A percentile compares a stretch with the other conserved stretches of the same genome.
These are phyloP conservation scores for Pugionium cornutum DNA, from an alignment of 345 rosid genomes.

Conservation along the genomic window DNA sequence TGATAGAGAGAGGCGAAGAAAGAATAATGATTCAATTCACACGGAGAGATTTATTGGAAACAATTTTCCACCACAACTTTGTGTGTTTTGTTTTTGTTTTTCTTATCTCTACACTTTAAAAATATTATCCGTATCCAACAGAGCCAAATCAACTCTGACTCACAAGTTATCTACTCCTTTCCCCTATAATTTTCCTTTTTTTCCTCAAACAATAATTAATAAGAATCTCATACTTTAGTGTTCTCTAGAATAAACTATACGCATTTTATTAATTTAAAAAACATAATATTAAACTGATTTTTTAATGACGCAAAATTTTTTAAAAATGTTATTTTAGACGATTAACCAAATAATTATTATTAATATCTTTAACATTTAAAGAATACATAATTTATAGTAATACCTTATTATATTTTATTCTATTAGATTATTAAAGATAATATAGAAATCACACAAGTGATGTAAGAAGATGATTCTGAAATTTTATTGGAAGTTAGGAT, in stretches of 20 bases:
- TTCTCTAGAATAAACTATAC: slow-evolving; percentile 26
- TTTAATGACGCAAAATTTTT: too few relatives aligned
- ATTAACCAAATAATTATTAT: too few relatives aligned
- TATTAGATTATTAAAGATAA: slow-evolving; percentile 26
- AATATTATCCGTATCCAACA: slow-evolving; percentile 36
- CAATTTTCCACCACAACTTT: slow-evolving; percentile 39
- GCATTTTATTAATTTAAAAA: not conserved
- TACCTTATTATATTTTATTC: too few relatives aligned
- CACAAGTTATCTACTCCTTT: slow-evolving; percentile 39
- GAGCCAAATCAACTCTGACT: slow-evolving; percentile 35
- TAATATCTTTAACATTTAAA: too few relatives aligned
- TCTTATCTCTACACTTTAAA: slow-evolving; percentile 22
- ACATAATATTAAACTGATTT: not conserved
- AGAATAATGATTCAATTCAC: slow-evolving; percentile 40
- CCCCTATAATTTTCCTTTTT: not conserved
- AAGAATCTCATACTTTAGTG: slow-evolving; percentile 24
- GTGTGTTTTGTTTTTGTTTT: not conserved
- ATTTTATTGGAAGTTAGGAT: slow-evolving; percentile 43
- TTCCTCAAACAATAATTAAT: too few relatives aligned
- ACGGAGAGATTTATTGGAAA: slow-evolving; percentile 27
- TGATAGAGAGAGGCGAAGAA: slow-evolving; percentile 24
- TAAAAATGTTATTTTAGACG: too few relatives aligned
- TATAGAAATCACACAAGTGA: slow-evolving; percentile 14
- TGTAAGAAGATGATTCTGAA: slow-evolving; percentile 35
- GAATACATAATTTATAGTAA: too few relatives aligned